A percentile compares a stretch with the other conserved stretches of the same genome.
Evolutionary conservation across 495 filamentous ascomycete species (phyloP).

Genomic region (Xylaria scruposa): DNA sequence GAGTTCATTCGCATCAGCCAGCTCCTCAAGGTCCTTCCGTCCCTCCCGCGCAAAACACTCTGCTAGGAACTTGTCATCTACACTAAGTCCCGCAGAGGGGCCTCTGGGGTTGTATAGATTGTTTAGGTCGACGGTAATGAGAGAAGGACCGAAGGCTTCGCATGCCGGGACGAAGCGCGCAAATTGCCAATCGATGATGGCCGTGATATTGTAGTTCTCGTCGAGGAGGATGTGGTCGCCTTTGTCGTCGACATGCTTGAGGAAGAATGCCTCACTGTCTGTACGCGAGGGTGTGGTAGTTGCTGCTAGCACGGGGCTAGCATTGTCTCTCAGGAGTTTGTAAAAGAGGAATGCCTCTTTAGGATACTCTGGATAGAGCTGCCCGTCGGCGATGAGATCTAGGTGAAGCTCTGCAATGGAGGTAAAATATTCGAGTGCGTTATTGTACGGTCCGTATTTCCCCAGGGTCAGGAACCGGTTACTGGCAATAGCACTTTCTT

Average conservation of each 20-base stretch:
- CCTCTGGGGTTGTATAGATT: constrained; percentile 29
- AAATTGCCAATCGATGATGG: constrained; percentile 11
- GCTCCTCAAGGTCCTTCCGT: neutral
- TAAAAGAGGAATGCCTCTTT: constrained; percentile 24
- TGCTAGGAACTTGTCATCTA: constrained; percentile 20
- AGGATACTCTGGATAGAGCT: constrained; percentile 24
- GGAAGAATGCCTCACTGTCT: neutral
- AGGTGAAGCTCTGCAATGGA: constrained; percentile 34
- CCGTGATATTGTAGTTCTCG: neutral
- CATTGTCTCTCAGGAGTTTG: neutral
- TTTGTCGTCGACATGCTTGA: constrained; percentile 17
- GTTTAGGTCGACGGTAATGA: constrained; percentile 43
- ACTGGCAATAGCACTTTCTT: neutral
- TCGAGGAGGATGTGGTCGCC: constrained; percentile 10
- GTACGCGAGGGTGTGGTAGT: neutral
- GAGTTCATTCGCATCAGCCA: constrained; percentile 4
- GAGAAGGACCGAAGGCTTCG: constrained; percentile 35
- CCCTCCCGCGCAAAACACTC: neutral
- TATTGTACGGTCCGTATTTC: constrained; percentile 23
- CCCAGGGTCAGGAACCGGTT: neutral
- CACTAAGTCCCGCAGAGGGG: constrained; percentile 20
- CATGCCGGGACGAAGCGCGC: constrained; percentile 17
- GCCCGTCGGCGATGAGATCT: constrained; percentile 31
- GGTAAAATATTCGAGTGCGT: constrained; percentile 23
- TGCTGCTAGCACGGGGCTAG: neutral